phyloP scores from a whole-genome alignment of 2,329 filamentous ascomycete genomes.

The Aspergillus carbonarius region DNA sequence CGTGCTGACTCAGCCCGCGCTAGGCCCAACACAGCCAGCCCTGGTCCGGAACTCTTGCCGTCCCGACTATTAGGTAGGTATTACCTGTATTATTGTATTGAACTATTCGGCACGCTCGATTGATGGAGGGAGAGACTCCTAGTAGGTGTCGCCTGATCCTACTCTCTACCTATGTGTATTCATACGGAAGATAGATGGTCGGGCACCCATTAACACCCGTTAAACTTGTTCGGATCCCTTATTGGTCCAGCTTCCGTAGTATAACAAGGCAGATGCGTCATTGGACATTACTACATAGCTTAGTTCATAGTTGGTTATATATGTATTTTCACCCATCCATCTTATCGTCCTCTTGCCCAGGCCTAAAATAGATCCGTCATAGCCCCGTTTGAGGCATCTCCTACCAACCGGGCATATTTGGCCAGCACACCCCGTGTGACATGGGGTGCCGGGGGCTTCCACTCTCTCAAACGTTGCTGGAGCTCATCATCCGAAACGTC shows the following conservation, averaged over 20 bases:
- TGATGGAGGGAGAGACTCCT: no score
- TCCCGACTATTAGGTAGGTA: no score
- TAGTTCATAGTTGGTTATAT: background rate
- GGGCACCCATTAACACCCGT: background rate
- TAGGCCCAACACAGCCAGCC: background rate
- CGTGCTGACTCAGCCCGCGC: slow-evolving; percentile 14
- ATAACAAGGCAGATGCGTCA: background rate
- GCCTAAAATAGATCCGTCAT: slow-evolving; percentile 74
- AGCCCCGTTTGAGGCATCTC: slow-evolving; percentile 87
- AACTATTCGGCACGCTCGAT: no score
- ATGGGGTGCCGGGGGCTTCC: slow-evolving; percentile 68
- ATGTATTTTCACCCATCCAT: background rate
- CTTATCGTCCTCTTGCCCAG: no score
- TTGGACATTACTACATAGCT: background rate
- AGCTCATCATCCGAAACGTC: slow-evolving; percentile 72
- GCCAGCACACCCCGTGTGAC: slow-evolving; percentile 82
- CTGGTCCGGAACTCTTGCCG: background rate
- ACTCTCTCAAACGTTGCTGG: slow-evolving; percentile 59
- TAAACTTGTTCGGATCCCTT: background rate
- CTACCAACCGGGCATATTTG: slow-evolving; percentile 85
- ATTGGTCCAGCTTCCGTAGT: background rate
- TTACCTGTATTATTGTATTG: no score
- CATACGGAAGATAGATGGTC: no score
- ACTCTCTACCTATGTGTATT: no score
- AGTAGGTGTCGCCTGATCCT: no score